Conservation (phyloP, 306 rosid genomes). For the Biancaea sappan region DNA sequence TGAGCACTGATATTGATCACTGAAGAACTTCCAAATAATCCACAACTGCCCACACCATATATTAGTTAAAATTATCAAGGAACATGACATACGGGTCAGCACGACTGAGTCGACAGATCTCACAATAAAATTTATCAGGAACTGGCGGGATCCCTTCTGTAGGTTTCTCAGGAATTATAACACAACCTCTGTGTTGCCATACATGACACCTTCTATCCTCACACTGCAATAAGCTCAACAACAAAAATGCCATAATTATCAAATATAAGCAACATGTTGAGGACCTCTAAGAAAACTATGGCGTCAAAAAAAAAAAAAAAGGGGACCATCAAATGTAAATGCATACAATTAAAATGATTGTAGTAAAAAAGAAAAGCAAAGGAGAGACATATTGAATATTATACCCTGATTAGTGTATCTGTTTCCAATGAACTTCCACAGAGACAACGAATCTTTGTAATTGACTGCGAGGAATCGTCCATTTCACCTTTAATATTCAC, state of each 20-base stretch:
- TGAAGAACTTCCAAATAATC: background rate
- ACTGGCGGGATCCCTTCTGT: slow-evolving; percentile 64
- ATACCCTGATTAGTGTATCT: slow-evolving; percentile 83
- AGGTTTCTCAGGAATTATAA: slow-evolving; percentile 83
- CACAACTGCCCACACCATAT: background rate
- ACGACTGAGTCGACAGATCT: slow-evolving; percentile 84
- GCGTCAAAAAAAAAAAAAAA: background rate
- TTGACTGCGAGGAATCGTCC: slow-evolving; percentile 71
- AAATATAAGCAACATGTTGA: slow-evolving; percentile 22
- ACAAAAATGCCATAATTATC: background rate
- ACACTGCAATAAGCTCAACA: slow-evolving; percentile 64
- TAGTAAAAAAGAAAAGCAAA: slow-evolving; percentile 23
- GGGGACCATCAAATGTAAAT: background rate
- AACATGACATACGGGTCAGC: slow-evolving; percentile 87
- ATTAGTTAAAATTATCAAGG: slow-evolving; percentile 28
- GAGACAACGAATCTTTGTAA: slow-evolving; percentile 76
- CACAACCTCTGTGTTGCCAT: slow-evolving; percentile 93
- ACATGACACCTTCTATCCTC: slow-evolving; percentile 82
- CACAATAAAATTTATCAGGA: slow-evolving; percentile 85
- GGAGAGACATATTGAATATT: background rate
- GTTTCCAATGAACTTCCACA: slow-evolving; percentile 82
- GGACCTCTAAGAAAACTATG: background rate
- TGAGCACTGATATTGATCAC: background rate
- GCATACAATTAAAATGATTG: slow-evolving; percentile 14
- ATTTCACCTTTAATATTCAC: slow-evolving; percentile 75